phyloP scores from a whole-genome alignment of 2,329 filamentous ascomycete genomes.

The Elsinoe arachidis region DNA sequence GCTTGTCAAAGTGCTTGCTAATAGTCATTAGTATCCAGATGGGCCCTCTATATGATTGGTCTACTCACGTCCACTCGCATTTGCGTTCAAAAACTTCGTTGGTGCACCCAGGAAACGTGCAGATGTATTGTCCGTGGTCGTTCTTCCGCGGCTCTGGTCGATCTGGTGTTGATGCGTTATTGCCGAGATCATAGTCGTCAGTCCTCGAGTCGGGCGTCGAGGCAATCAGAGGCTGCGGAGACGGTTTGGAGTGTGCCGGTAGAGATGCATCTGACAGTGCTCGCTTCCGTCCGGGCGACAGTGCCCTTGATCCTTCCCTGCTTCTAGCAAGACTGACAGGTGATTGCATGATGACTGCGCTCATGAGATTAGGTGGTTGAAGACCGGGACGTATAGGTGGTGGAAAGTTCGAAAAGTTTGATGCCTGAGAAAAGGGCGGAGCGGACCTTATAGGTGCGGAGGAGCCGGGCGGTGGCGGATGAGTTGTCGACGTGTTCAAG shows the following conservation, averaged over 20 bases:
- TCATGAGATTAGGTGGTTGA: background rate
- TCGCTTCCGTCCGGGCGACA: background rate
- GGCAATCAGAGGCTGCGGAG: background rate
- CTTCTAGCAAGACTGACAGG: conserved; percentile 3
- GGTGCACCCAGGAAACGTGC: conserved; percentile 58
- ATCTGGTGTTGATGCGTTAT: background rate
- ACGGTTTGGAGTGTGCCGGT: background rate
- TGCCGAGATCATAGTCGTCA: background rate
- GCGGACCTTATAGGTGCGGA: conserved; percentile 3
- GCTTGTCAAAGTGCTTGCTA: conserved; percentile 98
- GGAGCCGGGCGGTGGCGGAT: background rate
- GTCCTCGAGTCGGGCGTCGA: conserved; percentile 5
- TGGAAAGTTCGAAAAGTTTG: background rate
- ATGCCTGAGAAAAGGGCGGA: conserved; percentile 13
- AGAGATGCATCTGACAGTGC: background rate
- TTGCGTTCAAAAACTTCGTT: conserved; percentile 67
- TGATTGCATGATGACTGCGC: background rate
- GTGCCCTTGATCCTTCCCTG: background rate
- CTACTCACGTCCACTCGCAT: conserved; percentile 86
- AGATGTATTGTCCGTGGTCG: conserved; percentile 65
- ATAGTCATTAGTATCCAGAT: conserved; percentile 19
- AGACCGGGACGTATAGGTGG: background rate
- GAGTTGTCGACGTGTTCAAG: background rate
- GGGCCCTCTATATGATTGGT: background rate
- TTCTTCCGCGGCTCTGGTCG: conserved; percentile 46